Base-by-base conservation (phyloP, 2,329 filamentous ascomycete species). In the Fusarium sp. region DNA sequence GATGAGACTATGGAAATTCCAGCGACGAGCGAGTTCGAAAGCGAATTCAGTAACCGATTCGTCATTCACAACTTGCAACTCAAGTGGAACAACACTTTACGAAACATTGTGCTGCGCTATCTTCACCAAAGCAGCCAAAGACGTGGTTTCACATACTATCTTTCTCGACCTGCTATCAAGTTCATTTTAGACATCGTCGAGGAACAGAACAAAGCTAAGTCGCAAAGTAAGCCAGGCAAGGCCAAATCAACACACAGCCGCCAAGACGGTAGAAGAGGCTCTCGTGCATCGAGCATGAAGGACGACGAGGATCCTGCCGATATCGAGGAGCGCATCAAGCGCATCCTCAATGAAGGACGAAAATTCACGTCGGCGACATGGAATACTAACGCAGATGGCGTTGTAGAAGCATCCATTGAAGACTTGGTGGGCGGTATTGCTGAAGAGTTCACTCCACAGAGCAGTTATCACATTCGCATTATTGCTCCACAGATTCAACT, bases 131-230 rank as follows among this genome's bases (percentile, higher is more conserved):
- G 97, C 74, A 94, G 94, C 77, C 97, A 99, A 80, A 88, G 96
- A 52, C 90, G 96, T 71, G 97, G 96, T 53, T 98, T 99, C 76
- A 91, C 99, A 31, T 99, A 99, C 82, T 99, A 99, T 80, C 91
- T 98, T 81, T 98, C 97, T 12, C 89, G 95, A 46, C 90, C 94
- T 67, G 97, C 96, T 5, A 92, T 99, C 76, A 99, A 98, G 76
- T 99, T 99, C 77, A 98, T 99, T 60, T 84, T 98, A 11, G 96
- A 99, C 78, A 97, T 99, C 71, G 92, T 99, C 4, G 94, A 98
- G 57, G 96, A 99, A 77, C 94, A 97, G 78, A 88, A 88, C 70
- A 96, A 92, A 77, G 88, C 89, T 20, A 92, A 92, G 75, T 61
- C 72, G 16, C 74, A 70, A 30, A 72, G 57, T 26, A 75, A 79